Base-by-base conservation (phyloP, 192 early-diverging fungal genomes). In the Coemansia sp. region DNA sequence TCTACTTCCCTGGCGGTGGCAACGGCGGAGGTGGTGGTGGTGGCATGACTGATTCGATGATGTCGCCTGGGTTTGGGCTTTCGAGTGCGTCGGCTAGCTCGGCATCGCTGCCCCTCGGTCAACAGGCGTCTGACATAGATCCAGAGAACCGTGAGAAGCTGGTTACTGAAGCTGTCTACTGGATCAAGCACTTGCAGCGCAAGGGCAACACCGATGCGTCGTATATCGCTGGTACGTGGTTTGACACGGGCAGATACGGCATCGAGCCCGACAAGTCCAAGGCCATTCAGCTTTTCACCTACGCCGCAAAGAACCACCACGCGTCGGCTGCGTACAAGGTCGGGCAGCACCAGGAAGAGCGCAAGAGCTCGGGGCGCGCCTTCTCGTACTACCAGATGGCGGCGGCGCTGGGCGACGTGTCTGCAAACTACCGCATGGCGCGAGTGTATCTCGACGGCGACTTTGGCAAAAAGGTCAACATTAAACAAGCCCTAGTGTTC, bases 401-500 rank as follows among this genome's bases (percentile, higher is more conserved):
- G 2, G 90, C 90, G 2, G 74, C 80, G 44, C 74, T 87, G 44
- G 89, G 90, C 61, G 88, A 92, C 67, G 85, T 86, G 19, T 69
- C 77, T 38, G 86, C 90, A 9, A 91, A 86, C 73, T 90, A 86
- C 89, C 89, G 92, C 48, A 79, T 96, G 75, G 90, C 94, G 17
- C 87, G 85, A 70, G 86, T 92, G 55, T 88, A 90, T 37, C 79
- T 95, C 62, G 81, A 87, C 14, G 95, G 95, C 66, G 82, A 87
- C 34, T 78, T 95, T 25, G 78, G 86, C 68, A 89, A 90, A 68
- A 74, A 83, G 29, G 76, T 74, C 53, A 90, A 94, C 69, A 72
- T 89, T 45, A 91, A 91, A 66, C 88, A 93, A 70, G 93, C 91
- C 15, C 84, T 98, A 66, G 87, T 90, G 45, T 95, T 91, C 76